phyloP scores from a whole-genome alignment of 768 basidiomycete species.

The Russula vinacea region DNA sequence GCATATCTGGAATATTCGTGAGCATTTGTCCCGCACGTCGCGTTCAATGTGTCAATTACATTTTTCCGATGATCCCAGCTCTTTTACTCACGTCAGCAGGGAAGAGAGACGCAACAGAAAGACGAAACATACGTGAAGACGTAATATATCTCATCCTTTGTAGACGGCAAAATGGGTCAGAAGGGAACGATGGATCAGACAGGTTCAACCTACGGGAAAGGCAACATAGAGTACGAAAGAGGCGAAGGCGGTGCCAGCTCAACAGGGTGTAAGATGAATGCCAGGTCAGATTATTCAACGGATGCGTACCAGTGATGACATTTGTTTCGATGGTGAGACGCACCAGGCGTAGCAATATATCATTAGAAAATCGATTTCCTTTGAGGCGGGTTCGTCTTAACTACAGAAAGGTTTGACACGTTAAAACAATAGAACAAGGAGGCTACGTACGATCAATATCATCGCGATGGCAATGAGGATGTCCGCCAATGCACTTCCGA shows the following conservation, averaged over 20 bases:
- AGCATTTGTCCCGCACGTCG: neutral
- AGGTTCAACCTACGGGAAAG: slow-evolving; percentile 15
- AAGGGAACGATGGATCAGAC: neutral
- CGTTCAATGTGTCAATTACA: slow-evolving; percentile 11
- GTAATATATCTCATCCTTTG: slow-evolving; percentile 24
- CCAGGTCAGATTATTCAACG: neutral
- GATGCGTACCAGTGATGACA: slow-evolving; percentile 24
- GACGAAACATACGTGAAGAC: slow-evolving; percentile 14
- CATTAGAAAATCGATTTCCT: slow-evolving; percentile 8
- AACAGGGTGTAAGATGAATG: slow-evolving; percentile 2
- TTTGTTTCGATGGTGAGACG: slow-evolving; percentile 35
- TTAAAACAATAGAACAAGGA: neutral
- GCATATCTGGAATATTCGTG: slow-evolving; percentile 22
- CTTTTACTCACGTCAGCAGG: slow-evolving; percentile 16
- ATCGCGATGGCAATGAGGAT: slow-evolving; percentile 18
- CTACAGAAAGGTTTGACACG: neutral
- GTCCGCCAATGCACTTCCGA: slow-evolving; percentile 16
- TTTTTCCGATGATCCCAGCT: slow-evolving; percentile 30
- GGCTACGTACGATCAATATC: slow-evolving; percentile 14
- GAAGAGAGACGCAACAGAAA: neutral
- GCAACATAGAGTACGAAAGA: slow-evolving; percentile 16
- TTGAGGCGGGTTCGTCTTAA: neutral
- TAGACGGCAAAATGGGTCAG: neutral
- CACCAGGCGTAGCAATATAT: slow-evolving; percentile 30
- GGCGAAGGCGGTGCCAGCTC: slow-evolving; percentile 8